Conservation (phyloP, 1,284 basidiomycete genomes). For the Rhodofomes roseus region DNA sequence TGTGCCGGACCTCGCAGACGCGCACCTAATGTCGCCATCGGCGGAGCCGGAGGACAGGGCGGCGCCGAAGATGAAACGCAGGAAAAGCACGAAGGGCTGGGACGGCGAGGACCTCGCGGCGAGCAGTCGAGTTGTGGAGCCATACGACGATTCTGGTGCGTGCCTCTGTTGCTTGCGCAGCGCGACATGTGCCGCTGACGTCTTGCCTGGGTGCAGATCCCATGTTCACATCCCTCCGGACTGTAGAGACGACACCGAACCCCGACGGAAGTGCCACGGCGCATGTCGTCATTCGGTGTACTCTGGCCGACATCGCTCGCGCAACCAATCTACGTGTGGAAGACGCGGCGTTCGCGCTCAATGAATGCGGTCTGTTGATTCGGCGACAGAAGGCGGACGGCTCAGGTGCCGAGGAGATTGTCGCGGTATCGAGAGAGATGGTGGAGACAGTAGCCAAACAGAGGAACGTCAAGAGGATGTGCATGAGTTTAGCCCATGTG, state of each 20-base stretch:
- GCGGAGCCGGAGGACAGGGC: conserved; percentile 33
- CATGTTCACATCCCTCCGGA: conserved; percentile 42
- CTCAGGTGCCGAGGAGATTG: conserved; percentile 32
- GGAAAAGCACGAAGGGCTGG: conserved; percentile 61
- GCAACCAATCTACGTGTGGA: conserved; percentile 83
- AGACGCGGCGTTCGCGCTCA: conserved; percentile 85
- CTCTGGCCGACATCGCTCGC: conserved; percentile 68
- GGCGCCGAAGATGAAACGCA: conserved; percentile 32
- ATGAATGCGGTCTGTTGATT: conserved; percentile 78
- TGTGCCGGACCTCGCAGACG: conserved; percentile 35
- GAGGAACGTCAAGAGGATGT: conserved; percentile 62
- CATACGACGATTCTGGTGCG: conserved; percentile 20
- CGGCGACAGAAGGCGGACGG: conserved; percentile 16
- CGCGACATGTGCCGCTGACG: not conserved
- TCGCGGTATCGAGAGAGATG: conserved; percentile 69
- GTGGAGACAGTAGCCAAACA: conserved; percentile 66
- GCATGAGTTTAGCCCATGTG: conserved; percentile 53
- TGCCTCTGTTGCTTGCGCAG: not conserved
- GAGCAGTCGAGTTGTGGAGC: conserved; percentile 15
- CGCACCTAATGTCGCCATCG: conserved; percentile 30
- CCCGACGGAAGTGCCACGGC: conserved; percentile 64
- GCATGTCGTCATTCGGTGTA: conserved; percentile 62
- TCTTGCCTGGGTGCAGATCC: conserved; percentile 21
- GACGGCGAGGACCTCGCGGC: conserved; percentile 47
- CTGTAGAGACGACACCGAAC: conserved; percentile 52